Conservation (phyloP, 331 rosid species). For the Quercus tomentella region DNA sequence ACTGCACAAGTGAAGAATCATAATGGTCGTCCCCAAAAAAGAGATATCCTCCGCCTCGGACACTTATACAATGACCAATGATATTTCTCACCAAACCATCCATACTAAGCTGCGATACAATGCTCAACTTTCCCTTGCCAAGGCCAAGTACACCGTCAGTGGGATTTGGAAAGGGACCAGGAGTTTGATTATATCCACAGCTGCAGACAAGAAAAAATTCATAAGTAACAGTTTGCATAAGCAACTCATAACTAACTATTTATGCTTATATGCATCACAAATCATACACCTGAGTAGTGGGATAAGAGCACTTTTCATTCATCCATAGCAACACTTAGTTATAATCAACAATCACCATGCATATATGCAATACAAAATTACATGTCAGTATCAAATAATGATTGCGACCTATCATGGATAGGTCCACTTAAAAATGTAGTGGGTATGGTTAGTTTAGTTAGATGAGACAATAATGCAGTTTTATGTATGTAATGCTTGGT, state of each 20-base stretch:
- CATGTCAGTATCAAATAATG: neutral
- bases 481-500: neutral
- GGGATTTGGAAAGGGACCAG: constrained; percentile 59
- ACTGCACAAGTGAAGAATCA: constrained; percentile 54
- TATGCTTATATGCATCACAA: neutral
- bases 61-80: constrained; percentile 76
- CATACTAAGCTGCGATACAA: constrained; percentile 66
- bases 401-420: neutral
- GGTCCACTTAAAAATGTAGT: neutral
- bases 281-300: neutral
- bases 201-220: constrained; percentile 27
- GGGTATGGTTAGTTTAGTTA: neutral
- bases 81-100: constrained; percentile 67
- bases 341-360: no score
- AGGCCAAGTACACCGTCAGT: constrained; percentile 88
- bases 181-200: constrained; percentile 86
- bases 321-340: no score
- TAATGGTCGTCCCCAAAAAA: constrained; percentile 65
- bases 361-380: neutral
- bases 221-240: neutral
- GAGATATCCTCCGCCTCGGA: constrained; percentile 84
- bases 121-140: constrained; percentile 76
- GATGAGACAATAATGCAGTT: neutral
- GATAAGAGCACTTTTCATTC: no score
- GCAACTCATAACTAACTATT: neutral